These are phyloP conservation scores for Trichaptum fuscoviolaceum DNA, from an alignment of 768 basidiomycete species.

Conservation along the genomic window DNA sequence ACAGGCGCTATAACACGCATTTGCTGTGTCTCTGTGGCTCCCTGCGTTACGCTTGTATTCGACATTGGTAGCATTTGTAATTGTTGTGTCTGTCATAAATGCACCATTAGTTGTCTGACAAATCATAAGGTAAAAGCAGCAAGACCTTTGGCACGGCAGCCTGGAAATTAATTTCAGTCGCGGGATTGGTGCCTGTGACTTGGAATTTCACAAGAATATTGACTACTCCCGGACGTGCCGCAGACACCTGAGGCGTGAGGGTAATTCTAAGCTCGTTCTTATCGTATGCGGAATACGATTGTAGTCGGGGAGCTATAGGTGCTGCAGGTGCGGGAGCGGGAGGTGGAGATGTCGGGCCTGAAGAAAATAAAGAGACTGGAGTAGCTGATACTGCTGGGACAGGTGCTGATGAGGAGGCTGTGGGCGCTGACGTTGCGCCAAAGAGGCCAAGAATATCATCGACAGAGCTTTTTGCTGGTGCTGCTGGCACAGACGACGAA, in stretches of 20 bases:
- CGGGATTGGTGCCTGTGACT: constrained; percentile 47
- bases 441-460: constrained; percentile 93
- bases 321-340: constrained; percentile 26
- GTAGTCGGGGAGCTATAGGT: constrained; percentile 46
- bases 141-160: constrained; percentile 92
- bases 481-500: constrained; percentile 31
- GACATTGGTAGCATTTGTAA: constrained; percentile 98
- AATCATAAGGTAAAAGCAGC: constrained; percentile 3
- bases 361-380: constrained; percentile 18
- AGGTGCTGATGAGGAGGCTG: constrained; percentile 28
- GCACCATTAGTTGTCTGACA: neutral
- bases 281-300: constrained; percentile 84
- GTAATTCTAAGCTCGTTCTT: constrained; percentile 88
- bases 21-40: constrained; percentile 87
- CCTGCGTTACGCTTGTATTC: constrained; percentile 70
- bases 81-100: constrained; percentile 72
- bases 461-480: constrained; percentile 55
- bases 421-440: constrained; percentile 40
- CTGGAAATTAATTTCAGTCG: constrained; percentile 80
- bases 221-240: constrained; percentile 79
- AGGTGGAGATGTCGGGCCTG: constrained; percentile 26
- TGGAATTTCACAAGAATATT: constrained; percentile 90
- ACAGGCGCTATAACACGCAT: constrained; percentile 87
- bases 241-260: constrained; percentile 79
- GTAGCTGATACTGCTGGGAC: constrained; percentile 20